phyloP scores from a whole-genome alignment of 495 filamentous ascomycete genomes.

The Articulospora tetracladia region DNA sequence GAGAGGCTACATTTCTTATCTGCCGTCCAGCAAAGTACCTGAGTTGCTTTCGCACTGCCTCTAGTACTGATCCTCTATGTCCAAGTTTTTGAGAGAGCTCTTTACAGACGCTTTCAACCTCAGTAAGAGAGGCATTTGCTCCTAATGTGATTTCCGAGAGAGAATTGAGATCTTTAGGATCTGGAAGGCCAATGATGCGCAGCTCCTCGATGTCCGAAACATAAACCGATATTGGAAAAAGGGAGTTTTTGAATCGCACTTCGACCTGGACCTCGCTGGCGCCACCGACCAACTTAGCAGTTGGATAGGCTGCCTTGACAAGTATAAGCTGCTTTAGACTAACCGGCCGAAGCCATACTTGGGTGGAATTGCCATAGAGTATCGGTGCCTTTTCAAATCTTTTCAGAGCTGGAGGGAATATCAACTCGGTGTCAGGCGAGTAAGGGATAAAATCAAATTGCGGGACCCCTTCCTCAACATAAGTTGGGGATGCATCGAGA shows the following conservation, averaged over 20 bases:
- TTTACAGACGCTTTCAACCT: slow-evolving; percentile 33
- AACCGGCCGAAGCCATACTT: slow-evolving; percentile 35
- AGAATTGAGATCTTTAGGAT: slow-evolving; percentile 16
- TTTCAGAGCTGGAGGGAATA: slow-evolving; percentile 32
- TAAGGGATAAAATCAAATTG: slow-evolving; percentile 33
- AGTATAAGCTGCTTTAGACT: slow-evolving; percentile 34
- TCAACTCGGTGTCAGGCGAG: slow-evolving; percentile 31
- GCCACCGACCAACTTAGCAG: slow-evolving; percentile 35
- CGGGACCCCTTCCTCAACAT: slow-evolving; percentile 19
- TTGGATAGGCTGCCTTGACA: slow-evolving; percentile 34
- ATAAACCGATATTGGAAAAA: slow-evolving; percentile 35
- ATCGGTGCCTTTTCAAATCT: slow-evolving; percentile 30
- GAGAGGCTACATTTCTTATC: slow-evolving; percentile 37
- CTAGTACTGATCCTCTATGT: slow-evolving; percentile 28
- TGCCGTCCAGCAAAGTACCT: slow-evolving; percentile 38
- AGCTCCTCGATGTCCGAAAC: slow-evolving; percentile 37
- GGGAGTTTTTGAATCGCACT: slow-evolving; percentile 31
- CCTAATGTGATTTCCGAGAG: slow-evolving; percentile 24
- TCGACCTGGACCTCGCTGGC: slow-evolving; percentile 37
- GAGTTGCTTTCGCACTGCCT: slow-evolving; percentile 35
- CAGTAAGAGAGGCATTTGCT: slow-evolving; percentile 33
- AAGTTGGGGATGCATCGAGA: slow-evolving; percentile 4
- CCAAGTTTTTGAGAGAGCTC: slow-evolving; percentile 33
- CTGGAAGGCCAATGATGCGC: slow-evolving; percentile 24
- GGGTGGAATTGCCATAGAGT: slow-evolving; percentile 34